A percentile compares a stretch with the other conserved stretches of the same genome.
phyloP scores from a whole-genome alignment of 306 rosid genomes.

The Dalbergia cochinchinensis region DNA sequence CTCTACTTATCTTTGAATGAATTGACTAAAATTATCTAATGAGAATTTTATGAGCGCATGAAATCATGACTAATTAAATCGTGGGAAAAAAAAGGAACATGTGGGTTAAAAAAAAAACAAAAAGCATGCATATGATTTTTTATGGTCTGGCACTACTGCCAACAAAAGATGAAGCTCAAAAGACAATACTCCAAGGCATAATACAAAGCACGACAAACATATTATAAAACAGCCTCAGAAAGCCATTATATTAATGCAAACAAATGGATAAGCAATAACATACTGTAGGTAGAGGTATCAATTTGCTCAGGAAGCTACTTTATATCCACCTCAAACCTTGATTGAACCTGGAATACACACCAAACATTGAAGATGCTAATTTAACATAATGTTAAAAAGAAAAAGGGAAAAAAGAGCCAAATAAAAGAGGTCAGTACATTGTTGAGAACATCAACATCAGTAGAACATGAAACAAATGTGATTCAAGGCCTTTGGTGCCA shows the following conservation, averaged over 20 bases:
- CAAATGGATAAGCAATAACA: not conserved
- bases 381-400: too few relatives aligned
- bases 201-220: not conserved
- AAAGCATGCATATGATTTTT: not conserved
- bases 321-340: too few relatives aligned
- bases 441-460: constrained; percentile 92
- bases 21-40: not conserved
- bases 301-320: too few relatives aligned
- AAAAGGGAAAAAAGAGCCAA: too few relatives aligned
- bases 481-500: constrained; percentile 98
- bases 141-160: not conserved
- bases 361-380: too few relatives aligned
- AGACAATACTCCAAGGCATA: not conserved
- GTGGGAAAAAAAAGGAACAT: not conserved
- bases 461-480: constrained; percentile 90
- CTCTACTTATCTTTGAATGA: not conserved
- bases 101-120: not conserved
- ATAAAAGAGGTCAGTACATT: constrained; percentile 57
- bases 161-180: not conserved
- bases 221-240: not conserved
- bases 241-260: constrained; percentile 9
- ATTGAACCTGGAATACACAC: too few relatives aligned
- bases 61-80: not conserved
- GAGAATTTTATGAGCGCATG: not conserved
- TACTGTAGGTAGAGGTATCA: too few relatives aligned